These are phyloP conservation scores for Nitzschia sp. DNA, from an alignment of 108 stramenopile species.

Conservation along the genomic window DNA sequence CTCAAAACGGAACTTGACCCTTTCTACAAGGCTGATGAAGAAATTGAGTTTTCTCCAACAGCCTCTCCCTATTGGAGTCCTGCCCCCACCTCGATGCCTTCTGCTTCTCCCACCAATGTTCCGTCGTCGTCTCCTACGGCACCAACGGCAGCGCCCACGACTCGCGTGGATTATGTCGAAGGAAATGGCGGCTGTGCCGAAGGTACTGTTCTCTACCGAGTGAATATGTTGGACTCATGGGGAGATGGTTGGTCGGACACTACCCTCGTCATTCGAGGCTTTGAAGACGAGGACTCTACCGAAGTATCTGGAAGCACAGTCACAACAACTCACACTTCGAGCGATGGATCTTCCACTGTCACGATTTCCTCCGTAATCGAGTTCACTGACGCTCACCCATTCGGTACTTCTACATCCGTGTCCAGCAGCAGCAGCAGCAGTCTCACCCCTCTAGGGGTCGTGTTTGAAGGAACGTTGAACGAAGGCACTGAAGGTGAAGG, in stretches of 20 bases:
- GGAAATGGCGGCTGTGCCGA: constrained; percentile 31
- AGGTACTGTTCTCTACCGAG: constrained; percentile 19
- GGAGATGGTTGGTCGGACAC: constrained; percentile 41
- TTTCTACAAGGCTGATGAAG: constrained; percentile 7
- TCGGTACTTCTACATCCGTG: background rate
- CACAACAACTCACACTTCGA: constrained; percentile 15
- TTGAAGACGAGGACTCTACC: constrained; percentile 27
- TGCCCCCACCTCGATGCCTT: constrained; percentile 14
- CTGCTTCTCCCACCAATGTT: background rate
- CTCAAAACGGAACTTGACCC: constrained; percentile 29
- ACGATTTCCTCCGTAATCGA: constrained; percentile 28
- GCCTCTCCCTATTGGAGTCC: background rate
- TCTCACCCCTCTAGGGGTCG: constrained; percentile 19
- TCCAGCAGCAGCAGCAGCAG: background rate
- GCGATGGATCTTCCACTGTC: constrained; percentile 16
- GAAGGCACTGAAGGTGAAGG: constrained; percentile 16
- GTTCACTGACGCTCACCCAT: constrained; percentile 19
- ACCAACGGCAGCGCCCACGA: constrained; percentile 12
- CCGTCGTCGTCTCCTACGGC: constrained; percentile 22
- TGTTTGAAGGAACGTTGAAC: constrained; percentile 30
- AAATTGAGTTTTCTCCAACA: background rate
- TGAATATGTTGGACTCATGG: constrained; percentile 41
- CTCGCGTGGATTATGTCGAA: constrained; percentile 4
- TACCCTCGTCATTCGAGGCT: constrained; percentile 23
- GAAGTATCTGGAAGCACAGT: constrained; percentile 7